These are phyloP conservation scores for Neurospora discreta DNA, from an alignment of 495 filamentous ascomycete genomes.

Conservation along the genomic window DNA sequence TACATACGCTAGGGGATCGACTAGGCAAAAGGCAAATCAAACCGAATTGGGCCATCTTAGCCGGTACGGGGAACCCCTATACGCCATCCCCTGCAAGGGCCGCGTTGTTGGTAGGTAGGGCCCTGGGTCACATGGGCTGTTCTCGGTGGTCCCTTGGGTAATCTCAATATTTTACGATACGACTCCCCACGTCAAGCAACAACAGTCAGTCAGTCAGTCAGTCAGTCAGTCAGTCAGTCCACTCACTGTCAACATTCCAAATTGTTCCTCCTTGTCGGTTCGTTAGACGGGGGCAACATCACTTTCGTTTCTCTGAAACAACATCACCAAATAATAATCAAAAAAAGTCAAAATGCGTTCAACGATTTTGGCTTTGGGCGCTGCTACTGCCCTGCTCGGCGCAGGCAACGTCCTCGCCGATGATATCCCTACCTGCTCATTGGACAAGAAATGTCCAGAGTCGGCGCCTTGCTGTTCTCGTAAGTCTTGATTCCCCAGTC, in stretches of 20 bases:
- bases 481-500: conserved; percentile 37
- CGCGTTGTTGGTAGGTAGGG: background rate
- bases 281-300: background rate
- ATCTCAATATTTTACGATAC: background rate
- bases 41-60: background rate
- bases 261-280: background rate
- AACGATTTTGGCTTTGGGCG: conserved; percentile 23
- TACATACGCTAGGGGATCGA: background rate
- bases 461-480: conserved; percentile 83
- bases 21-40: background rate
- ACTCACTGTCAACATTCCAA: background rate
- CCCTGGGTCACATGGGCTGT: background rate
- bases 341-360: background rate
- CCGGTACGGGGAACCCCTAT: background rate
- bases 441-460: conserved; percentile 60
- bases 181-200: background rate
- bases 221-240: background rate
- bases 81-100: background rate
- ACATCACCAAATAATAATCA: background rate
- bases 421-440: conserved; percentile 20
- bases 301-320: background rate
- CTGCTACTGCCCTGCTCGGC: conserved; percentile 28
- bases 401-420: conserved; percentile 27
- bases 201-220: no score
- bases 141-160: background rate